These are phyloP conservation scores for Sophora flavescens DNA, from an alignment of 306 rosid genomes.

Conservation along the genomic window DNA sequence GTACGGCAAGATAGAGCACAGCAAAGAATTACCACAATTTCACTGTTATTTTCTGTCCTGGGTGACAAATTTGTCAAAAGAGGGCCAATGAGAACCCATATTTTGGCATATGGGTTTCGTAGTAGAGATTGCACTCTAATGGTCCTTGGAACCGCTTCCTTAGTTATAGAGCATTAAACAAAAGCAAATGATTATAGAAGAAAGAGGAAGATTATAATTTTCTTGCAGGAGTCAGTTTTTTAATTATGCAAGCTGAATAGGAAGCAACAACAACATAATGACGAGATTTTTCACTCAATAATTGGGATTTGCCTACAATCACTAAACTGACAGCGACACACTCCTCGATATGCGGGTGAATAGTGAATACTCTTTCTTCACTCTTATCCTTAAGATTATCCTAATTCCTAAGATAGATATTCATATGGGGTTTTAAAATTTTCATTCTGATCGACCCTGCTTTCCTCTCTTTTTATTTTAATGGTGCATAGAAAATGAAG, in stretches of 20 bases:
- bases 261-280: conserved; percentile 39
- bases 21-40: neutral
- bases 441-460: conserved; percentile 20
- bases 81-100: neutral
- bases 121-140: neutral
- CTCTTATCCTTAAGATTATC: conserved; percentile 4
- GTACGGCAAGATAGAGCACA: neutral
- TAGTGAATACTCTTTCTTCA: conserved; percentile 14
- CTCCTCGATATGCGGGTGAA: conserved; percentile 22
- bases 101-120: neutral
- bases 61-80: neutral
- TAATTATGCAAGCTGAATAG: conserved; percentile 50
- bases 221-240: neutral
- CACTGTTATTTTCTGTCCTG: neutral
- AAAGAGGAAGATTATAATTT: neutral
- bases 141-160: neutral
- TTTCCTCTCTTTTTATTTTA: conserved; percentile 20
- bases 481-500: conserved; percentile 33
- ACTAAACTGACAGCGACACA: neutral
- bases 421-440: neutral
- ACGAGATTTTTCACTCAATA: neutral
- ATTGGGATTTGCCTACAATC: no score
- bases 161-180: neutral
- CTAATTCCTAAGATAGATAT: no score
- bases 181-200: neutral